These are phyloP conservation scores for Lagerstroemia speciosa DNA, from an alignment of 345 rosid species.

Conservation along the genomic window DNA sequence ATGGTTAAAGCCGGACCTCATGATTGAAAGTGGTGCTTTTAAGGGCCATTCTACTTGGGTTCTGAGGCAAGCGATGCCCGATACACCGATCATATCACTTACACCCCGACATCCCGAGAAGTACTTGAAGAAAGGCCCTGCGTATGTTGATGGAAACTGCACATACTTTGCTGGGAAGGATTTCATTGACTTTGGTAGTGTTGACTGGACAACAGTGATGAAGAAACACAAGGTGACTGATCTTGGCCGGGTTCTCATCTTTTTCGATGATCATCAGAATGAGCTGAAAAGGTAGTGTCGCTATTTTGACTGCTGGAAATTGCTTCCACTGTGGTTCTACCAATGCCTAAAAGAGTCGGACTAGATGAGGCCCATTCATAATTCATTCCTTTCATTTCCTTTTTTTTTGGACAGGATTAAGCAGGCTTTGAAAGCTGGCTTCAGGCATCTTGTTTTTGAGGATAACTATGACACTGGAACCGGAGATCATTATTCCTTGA, in stretches of 20 bases:
- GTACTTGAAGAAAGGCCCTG: constrained; percentile 85
- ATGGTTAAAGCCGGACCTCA: constrained; percentile 85
- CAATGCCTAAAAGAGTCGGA: background rate
- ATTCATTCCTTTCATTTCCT: constrained; percentile 13
- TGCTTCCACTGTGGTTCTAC: background rate
- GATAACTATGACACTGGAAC: constrained; percentile 99
- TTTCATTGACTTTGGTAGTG: constrained; percentile 89
- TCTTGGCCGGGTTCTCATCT: constrained; percentile 56
- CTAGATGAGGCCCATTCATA: background rate
- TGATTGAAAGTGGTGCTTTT: constrained; percentile 98
- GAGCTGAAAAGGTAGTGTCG: constrained; percentile 69
- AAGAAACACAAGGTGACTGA: constrained; percentile 54
- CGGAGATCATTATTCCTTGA: constrained; percentile 92
- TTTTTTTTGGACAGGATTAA: constrained; percentile 45
- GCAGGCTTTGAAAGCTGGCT: constrained; percentile 77
- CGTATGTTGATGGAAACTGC: constrained; percentile 94
- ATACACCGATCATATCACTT: constrained; percentile 65
- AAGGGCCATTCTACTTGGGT: constrained; percentile 99
- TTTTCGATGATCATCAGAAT: constrained; percentile 97
- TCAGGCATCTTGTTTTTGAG: constrained; percentile 86
- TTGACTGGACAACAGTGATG: constrained; percentile 73
- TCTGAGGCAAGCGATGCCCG: constrained; percentile 94
- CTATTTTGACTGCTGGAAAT: background rate
- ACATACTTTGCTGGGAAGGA: constrained; percentile 97
- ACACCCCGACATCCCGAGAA: constrained; percentile 92